Percentiles rank a stretch among this genome's conserved stretches.
phyloP scores from a whole-genome alignment of 495 filamentous ascomycete genomes.

The Aspergillus incahuasiensis region DNA sequence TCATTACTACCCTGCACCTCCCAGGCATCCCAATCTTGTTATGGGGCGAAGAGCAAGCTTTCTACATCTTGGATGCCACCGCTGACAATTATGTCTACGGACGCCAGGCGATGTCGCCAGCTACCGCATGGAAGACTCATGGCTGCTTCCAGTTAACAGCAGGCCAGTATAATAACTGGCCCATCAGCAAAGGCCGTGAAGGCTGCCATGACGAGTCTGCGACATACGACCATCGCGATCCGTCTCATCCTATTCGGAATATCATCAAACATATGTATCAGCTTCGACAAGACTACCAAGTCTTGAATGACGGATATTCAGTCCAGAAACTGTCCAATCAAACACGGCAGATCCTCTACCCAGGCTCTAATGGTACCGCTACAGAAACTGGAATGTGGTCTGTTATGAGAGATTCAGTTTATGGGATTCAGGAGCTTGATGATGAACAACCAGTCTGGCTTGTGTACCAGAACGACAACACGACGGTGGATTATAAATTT shows the following conservation, averaged over 20 bases:
- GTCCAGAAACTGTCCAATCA: slow-evolving; percentile 58
- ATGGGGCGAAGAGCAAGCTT: slow-evolving; percentile 69
- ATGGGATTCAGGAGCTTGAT: slow-evolving; percentile 48
- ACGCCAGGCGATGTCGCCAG: slow-evolving; percentile 61
- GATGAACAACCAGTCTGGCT: slow-evolving; percentile 61
- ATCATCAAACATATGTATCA: slow-evolving; percentile 65
- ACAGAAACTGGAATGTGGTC: slow-evolving; percentile 70
- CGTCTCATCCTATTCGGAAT: slow-evolving; percentile 61
- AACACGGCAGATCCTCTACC: slow-evolving; percentile 47
- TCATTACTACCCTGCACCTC: slow-evolving; percentile 60
- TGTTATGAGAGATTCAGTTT: slow-evolving; percentile 48
- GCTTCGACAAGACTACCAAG: slow-evolving; percentile 54
- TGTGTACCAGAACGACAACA: slow-evolving; percentile 60
- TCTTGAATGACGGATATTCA: slow-evolving; percentile 61
- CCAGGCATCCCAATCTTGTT: slow-evolving; percentile 62
- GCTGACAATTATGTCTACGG: slow-evolving; percentile 69
- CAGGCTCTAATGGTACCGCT: slow-evolving; percentile 48
- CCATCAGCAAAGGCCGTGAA: slow-evolving; percentile 47
- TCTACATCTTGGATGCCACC: slow-evolving; percentile 63
- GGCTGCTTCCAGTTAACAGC: slow-evolving; percentile 59
- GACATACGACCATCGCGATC: slow-evolving; percentile 65
- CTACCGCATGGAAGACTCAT: slow-evolving; percentile 64
- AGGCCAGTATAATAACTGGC: slow-evolving; percentile 56
- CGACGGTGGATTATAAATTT: slow-evolving; percentile 54
- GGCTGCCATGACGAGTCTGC: slow-evolving; percentile 58